A percentile compares a stretch with the other conserved stretches of the same genome.
Conservation (phyloP, 73 alveolate species). For the Chromera velia region DNA sequence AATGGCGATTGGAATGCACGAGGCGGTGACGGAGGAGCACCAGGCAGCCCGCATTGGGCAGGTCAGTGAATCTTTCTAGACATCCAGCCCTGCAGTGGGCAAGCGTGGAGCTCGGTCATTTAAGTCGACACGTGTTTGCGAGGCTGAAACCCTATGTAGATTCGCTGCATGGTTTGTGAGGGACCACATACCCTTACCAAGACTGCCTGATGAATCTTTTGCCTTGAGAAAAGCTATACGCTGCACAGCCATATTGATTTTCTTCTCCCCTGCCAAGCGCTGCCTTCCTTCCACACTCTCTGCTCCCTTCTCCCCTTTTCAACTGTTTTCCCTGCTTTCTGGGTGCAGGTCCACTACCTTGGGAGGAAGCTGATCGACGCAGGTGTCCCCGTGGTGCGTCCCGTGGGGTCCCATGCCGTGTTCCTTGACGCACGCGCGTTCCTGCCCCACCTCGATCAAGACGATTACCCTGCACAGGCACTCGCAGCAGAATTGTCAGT, state of each 20-base stretch:
- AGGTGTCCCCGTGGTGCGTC: conserved; percentile 22
- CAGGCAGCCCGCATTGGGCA: too few species aligned
- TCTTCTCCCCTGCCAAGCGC: conserved; percentile 25
- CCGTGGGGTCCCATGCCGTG: conserved; percentile 27
- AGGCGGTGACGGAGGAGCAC: too few species aligned
- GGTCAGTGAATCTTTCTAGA: too few species aligned
- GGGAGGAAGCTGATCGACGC: not conserved
- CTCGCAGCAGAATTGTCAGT: conserved; percentile 31
- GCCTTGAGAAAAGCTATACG: too few species aligned
- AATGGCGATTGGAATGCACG: conserved; percentile 38
- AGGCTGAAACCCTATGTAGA: too few species aligned
- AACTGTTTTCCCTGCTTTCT: conserved; percentile 11
- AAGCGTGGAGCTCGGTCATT: too few species aligned
- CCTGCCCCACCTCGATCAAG: conserved; percentile 3
- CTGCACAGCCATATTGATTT: conserved; percentile 32
- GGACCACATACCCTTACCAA: too few species aligned
- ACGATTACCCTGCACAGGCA: conserved; percentile 22
- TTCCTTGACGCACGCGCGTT: conserved; percentile 17
- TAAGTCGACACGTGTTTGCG: too few species aligned
- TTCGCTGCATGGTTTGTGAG: too few species aligned
- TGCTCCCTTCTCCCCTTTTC: conserved; percentile 13
- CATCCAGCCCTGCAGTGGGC: too few species aligned
- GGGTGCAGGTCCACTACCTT: conserved; percentile 13
- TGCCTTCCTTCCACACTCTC: conserved; percentile 32
- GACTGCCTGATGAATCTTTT: too few species aligned